Evolutionary conservation across 441 rosid genomes (phyloP).

Genomic region (Eruca vesicaria): DNA sequence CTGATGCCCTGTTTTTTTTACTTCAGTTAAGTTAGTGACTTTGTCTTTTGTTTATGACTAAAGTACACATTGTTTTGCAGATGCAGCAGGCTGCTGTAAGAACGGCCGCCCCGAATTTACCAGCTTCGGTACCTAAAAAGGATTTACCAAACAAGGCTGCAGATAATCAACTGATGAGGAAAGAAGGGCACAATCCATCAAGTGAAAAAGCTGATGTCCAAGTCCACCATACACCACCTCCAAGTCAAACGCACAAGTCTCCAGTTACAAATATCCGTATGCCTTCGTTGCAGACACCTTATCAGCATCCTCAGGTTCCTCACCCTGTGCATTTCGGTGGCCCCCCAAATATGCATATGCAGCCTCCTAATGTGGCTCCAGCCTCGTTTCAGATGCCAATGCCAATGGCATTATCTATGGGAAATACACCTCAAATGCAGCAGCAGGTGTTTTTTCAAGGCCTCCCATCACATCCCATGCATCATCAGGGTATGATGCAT

Average conservation of each 20-base stretch:
- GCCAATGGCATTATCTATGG: slow-evolving; percentile 66
- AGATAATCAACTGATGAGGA: slow-evolving; percentile 45
- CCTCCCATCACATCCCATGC: slow-evolving; percentile 72
- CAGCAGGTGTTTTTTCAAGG: slow-evolving; percentile 78
- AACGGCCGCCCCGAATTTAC: slow-evolving; percentile 54
- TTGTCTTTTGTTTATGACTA: no score
- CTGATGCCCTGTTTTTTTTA: no score
- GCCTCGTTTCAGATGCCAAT: slow-evolving; percentile 74
- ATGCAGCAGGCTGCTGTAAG: slow-evolving; percentile 58
- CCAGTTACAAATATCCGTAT: slow-evolving; percentile 52
- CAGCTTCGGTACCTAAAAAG: slow-evolving; percentile 60
- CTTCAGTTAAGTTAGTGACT: no score
- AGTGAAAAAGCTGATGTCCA: slow-evolving; percentile 64
- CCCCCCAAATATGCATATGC: slow-evolving; percentile 62
- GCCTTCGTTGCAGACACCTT: slow-evolving; percentile 67
- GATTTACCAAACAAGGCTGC: slow-evolving; percentile 55
- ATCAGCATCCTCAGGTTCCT: slow-evolving; percentile 68
- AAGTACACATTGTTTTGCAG: slow-evolving; percentile 45
- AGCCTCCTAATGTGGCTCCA: slow-evolving; percentile 64
- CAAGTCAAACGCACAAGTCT: slow-evolving; percentile 65
- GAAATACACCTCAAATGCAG: slow-evolving; percentile 73
- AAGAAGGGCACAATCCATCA: slow-evolving; percentile 46
- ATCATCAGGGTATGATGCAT: slow-evolving; percentile 84
- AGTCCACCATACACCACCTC: slow-evolving; percentile 42
- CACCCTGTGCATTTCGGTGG: slow-evolving; percentile 62